Evolutionary conservation across 2,329 filamentous ascomycete species (phyloP).

Genomic region (Pyrenophora tritici-repentis): DNA sequence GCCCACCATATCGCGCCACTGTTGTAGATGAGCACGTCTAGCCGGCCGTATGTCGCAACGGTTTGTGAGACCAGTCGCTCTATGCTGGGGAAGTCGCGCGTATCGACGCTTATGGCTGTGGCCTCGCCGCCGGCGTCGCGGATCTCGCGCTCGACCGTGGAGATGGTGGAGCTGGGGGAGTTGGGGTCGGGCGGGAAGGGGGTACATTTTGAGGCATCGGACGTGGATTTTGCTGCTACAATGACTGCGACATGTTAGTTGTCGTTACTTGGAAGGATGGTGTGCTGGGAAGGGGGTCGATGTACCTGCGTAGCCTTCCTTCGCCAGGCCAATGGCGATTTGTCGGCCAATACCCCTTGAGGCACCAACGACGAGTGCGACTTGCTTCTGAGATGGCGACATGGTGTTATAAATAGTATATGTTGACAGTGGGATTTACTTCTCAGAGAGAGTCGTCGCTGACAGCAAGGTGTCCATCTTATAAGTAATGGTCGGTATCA

Average conservation of each 20-base stretch:
- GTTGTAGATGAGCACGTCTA: constrained; percentile 82
- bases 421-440: neutral
- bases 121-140: constrained; percentile 66
- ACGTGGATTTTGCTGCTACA: constrained; percentile 76
- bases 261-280: constrained; percentile 4
- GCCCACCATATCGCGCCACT: constrained; percentile 87
- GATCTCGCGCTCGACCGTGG: constrained; percentile 78
- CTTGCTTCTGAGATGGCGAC: constrained; percentile 47
- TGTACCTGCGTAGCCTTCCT: constrained; percentile 70
- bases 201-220: constrained; percentile 59
- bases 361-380: constrained; percentile 75
- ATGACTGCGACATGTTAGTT: constrained; percentile 60
- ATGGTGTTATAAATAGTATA: constrained; percentile 4
- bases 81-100: constrained; percentile 66
- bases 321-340: constrained; percentile 76
- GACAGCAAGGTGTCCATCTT: neutral
- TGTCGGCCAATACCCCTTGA: constrained; percentile 82
- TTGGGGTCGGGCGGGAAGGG: constrained; percentile 79
- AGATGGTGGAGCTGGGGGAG: constrained; percentile 75
- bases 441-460: neutral
- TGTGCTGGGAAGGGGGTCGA: neutral
- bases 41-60: constrained; percentile 61
- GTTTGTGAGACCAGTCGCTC: constrained; percentile 63
- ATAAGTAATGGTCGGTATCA: neutral
- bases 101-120: constrained; percentile 71